Conservation (phyloP, 2,329 filamentous ascomycete species). For the Monosporascus ibericus region DNA sequence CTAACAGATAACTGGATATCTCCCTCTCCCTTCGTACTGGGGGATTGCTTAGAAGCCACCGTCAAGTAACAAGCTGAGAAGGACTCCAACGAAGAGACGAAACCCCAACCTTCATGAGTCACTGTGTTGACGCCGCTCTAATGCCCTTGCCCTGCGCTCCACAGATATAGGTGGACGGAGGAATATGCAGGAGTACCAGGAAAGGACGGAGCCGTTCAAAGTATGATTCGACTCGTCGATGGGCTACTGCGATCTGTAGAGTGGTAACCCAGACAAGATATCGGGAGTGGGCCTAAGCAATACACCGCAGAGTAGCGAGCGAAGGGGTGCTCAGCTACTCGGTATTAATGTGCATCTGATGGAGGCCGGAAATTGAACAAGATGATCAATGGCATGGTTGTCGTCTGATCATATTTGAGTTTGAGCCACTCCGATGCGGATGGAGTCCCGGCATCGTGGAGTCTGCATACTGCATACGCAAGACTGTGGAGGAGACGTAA, state of each 20-base stretch:
- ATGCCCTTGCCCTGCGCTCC: too few species aligned
- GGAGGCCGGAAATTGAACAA: background rate
- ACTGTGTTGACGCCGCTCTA: too few species aligned
- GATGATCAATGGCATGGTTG: slow-evolving; percentile 1
- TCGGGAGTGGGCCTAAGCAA: background rate
- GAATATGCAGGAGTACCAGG: too few species aligned
- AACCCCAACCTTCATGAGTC: too few species aligned
- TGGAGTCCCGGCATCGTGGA: background rate
- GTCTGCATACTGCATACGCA: background rate
- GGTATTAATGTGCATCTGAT: background rate
- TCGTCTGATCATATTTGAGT: slow-evolving; percentile 4
- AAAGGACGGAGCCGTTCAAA: background rate
- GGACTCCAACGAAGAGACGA: background rate
- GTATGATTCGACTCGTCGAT: background rate
- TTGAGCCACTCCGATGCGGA: slow-evolving; percentile 2
- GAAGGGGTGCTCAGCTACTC: background rate
- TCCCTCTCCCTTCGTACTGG: background rate
- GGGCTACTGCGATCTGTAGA: background rate
- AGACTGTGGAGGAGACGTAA: background rate
- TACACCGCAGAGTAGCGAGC: background rate
- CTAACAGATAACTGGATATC: background rate
- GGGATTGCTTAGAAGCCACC: background rate
- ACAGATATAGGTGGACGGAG: too few species aligned
- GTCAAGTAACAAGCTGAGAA: background rate
- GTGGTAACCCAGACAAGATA: background rate